phyloP scores from a whole-genome alignment of 345 rosid species.

The Erysimum cheiranthoides region DNA sequence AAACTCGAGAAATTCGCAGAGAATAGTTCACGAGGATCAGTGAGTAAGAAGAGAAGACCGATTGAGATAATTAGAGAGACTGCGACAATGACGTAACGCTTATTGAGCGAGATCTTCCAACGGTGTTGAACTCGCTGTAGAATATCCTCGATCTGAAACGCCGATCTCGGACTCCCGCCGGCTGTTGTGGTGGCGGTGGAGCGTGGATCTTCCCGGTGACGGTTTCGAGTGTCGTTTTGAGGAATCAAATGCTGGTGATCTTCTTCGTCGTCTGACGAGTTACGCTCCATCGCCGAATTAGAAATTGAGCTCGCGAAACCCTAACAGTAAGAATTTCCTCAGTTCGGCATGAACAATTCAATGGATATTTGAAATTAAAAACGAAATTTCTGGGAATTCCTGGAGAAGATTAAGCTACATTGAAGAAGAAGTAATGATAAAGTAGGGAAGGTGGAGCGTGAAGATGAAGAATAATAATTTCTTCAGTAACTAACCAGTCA shows the following conservation, averaged over 20 bases:
- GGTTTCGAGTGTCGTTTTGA: conserved; percentile 57
- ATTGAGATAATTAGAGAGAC: conserved; percentile 56
- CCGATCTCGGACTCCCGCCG: conserved; percentile 40
- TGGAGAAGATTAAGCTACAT: neutral
- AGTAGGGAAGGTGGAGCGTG: conserved; percentile 1
- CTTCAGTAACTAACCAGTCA: neutral
- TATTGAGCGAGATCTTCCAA: conserved; percentile 42
- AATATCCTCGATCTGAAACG: conserved; percentile 64
- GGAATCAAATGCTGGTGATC: conserved; percentile 64
- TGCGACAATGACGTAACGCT: conserved; percentile 55
- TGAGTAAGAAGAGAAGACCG: conserved; percentile 56
- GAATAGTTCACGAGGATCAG: conserved; percentile 56
- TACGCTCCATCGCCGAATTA: conserved; percentile 58
- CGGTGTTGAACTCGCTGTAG: neutral
- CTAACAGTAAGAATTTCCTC: conserved; percentile 1
- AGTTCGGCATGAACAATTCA: neutral
- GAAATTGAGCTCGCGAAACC: neutral
- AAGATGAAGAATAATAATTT: conserved; percentile 30
- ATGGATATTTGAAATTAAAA: neutral
- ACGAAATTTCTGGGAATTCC: neutral
- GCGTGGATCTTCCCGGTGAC: conserved; percentile 31
- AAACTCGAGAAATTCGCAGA: conserved; percentile 46
- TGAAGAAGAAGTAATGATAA: neutral
- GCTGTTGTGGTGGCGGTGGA: conserved; percentile 32
- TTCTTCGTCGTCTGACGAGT: conserved; percentile 78